phyloP scores from a whole-genome alignment of 106 monocot species.

The Acorus gramineus region DNA sequence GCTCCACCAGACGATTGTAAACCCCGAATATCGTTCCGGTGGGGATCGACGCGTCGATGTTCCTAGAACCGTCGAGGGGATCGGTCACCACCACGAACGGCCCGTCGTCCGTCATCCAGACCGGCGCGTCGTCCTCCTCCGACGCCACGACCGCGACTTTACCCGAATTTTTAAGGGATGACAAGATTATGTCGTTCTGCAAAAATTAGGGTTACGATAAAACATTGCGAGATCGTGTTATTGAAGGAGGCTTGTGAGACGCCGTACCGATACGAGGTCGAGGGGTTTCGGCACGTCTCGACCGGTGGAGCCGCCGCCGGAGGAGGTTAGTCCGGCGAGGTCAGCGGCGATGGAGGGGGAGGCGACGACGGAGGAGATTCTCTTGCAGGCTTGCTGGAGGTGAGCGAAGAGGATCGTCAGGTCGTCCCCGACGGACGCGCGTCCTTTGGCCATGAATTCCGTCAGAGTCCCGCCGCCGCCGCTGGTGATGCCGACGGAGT shows the following conservation, averaged over 20 bases:
- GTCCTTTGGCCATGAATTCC: constrained; percentile 47
- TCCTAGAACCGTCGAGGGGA: constrained; percentile 97
- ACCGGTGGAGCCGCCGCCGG: constrained; percentile 11
- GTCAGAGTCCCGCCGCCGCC: constrained; percentile 12
- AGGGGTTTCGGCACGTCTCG: constrained; percentile 93
- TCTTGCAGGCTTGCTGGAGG: constrained; percentile 82
- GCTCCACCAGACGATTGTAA: constrained; percentile 66
- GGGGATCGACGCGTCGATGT: constrained; percentile 94
- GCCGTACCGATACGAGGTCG: constrained; percentile 70
- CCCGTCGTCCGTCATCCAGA: constrained; percentile 61
- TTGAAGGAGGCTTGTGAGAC: neutral
- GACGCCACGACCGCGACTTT: constrained; percentile 93
- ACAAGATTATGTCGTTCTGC: constrained; percentile 88
- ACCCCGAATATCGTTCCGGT: constrained; percentile 97
- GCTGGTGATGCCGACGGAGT: too few species aligned
- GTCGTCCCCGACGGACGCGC: constrained; percentile 44
- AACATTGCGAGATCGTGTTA: neutral
- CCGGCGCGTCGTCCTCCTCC: constrained; percentile 74
- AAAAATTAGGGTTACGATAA: neutral
- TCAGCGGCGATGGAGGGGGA: constrained; percentile 50
- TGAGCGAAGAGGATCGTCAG: constrained; percentile 52
- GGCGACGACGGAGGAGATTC: constrained; percentile 69
- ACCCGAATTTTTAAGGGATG: constrained; percentile 59
- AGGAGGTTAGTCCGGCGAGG: neutral
- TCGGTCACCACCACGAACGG: constrained; percentile 88